Evolutionary conservation across 495 filamentous ascomycete genomes (phyloP).

Genomic region (Penicillium mononematosum): DNA sequence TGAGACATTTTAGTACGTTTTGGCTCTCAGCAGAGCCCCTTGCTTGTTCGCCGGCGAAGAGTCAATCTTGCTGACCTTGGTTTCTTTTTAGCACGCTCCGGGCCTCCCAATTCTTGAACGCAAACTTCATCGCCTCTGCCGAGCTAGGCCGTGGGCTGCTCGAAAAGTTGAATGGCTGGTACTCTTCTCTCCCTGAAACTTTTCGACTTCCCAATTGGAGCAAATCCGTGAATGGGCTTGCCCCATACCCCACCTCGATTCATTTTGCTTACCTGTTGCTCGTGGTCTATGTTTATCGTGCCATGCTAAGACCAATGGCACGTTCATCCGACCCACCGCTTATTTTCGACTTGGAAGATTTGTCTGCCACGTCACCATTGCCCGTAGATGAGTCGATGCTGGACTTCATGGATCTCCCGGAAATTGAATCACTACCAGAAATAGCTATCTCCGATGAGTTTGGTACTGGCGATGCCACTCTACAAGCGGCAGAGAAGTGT

Average conservation of each 20-base stretch:
- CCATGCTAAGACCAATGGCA: slow-evolving; percentile 38
- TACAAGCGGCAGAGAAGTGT: slow-evolving; percentile 38
- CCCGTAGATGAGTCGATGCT: slow-evolving; percentile 23
- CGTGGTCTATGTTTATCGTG: slow-evolving; percentile 39
- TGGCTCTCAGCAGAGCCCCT: background rate
- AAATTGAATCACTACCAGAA: slow-evolving; percentile 29
- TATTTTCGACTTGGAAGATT: slow-evolving; percentile 36
- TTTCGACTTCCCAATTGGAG: slow-evolving; percentile 35
- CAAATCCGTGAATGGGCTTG: slow-evolving; percentile 31
- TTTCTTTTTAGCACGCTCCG: slow-evolving; percentile 27
- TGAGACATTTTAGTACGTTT: slow-evolving; percentile 34
- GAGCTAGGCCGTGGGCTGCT: slow-evolving; percentile 30
- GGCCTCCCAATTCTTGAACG: slow-evolving; percentile 34
- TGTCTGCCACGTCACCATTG: slow-evolving; percentile 23
- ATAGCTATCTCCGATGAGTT: slow-evolving; percentile 27
- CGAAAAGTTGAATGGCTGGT: slow-evolving; percentile 35
- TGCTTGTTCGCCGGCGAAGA: background rate
- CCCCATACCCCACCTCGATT: slow-evolving; percentile 32
- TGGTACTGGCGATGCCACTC: slow-evolving; percentile 29
- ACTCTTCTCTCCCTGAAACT: slow-evolving; percentile 28
- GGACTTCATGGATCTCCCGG: slow-evolving; percentile 25
- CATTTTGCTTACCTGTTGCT: slow-evolving; percentile 40
- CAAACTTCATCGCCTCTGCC: slow-evolving; percentile 28
- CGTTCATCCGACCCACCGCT: slow-evolving; percentile 34
- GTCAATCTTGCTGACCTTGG: background rate